These are phyloP conservation scores for Penicillium sp. DNA, from an alignment of 2,329 filamentous ascomycete genomes.

Conservation along the genomic window DNA sequence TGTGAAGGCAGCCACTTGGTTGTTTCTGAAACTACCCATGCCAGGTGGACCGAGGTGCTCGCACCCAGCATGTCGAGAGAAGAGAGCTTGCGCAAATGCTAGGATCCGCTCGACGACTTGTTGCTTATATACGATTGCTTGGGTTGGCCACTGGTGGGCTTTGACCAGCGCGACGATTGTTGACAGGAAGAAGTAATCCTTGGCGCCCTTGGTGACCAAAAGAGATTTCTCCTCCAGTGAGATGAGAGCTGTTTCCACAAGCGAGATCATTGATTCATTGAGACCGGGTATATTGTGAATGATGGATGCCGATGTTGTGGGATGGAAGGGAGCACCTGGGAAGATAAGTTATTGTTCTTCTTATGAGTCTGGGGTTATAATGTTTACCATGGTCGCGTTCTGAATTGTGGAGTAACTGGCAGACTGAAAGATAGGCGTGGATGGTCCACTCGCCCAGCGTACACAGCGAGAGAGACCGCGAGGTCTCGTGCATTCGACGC, in stretches of 20 bases:
- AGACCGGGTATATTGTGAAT: constrained; percentile 32
- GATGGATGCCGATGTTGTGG: constrained; percentile 17
- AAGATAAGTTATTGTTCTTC: not conserved
- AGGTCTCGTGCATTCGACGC: constrained; percentile 34
- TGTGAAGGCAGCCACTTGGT: constrained; percentile 28
- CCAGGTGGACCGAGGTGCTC: constrained; percentile 32
- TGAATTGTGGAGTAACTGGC: constrained; percentile 36
- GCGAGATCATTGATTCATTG: constrained; percentile 35
- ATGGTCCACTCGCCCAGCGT: constrained; percentile 39
- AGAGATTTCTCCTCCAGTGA: constrained; percentile 34
- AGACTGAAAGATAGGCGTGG: constrained; percentile 40
- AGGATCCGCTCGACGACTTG: constrained; percentile 39
- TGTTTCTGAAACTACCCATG: constrained; percentile 33
- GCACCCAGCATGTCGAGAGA: constrained; percentile 35
- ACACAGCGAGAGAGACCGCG: constrained; percentile 34
- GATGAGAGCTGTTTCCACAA: constrained; percentile 33
- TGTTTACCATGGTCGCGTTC: constrained; percentile 27
- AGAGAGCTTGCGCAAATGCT: constrained; percentile 37
- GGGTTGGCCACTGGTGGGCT: constrained; percentile 34
- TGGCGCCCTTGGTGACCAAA: constrained; percentile 39
- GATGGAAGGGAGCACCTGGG: constrained; percentile 3
- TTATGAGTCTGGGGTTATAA: not conserved
- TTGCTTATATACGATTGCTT: constrained; percentile 36
- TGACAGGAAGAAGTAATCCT: constrained; percentile 43
- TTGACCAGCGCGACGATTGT: constrained; percentile 39